phyloP scores from a whole-genome alignment of 2,329 filamentous ascomycete genomes.

The Cadophora sp. region DNA sequence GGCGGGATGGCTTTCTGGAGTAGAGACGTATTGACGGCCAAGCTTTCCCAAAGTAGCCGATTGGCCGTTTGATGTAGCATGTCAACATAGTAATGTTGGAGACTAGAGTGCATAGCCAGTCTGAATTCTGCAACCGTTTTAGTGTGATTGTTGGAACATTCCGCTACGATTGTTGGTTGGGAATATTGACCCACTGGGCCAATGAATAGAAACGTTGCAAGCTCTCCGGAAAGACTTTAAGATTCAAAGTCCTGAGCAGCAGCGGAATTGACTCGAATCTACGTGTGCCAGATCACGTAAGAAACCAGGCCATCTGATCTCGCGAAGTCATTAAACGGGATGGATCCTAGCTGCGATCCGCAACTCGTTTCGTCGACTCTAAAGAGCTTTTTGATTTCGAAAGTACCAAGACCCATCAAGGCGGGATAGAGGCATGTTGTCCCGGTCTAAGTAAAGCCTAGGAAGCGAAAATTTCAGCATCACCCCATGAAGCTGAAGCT shows the following conservation, averaged over 20 bases:
- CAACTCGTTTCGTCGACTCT: neutral
- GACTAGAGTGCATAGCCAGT: neutral
- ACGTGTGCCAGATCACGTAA: too few relatives aligned
- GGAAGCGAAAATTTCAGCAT: neutral
- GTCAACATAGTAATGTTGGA: neutral
- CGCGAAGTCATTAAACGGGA: neutral
- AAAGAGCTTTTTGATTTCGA: neutral
- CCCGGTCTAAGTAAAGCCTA: neutral
- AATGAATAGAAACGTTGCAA: neutral
- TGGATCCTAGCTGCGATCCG: neutral
- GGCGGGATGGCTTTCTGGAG: neutral
- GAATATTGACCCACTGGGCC: too few relatives aligned
- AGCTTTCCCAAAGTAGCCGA: neutral
- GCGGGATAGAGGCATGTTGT: too few relatives aligned
- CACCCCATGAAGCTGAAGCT: neutral
- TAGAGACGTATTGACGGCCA: neutral
- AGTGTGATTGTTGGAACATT: neutral
- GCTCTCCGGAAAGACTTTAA: neutral
- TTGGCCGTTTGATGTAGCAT: neutral
- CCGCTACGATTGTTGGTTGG: neutral
- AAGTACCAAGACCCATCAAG: neutral
- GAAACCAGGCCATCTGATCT: too few relatives aligned
- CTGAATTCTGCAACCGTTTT: neutral
- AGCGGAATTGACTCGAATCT: too few relatives aligned
- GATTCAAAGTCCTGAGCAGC: too few relatives aligned